Base-by-base conservation (phyloP, 2,329 filamentous ascomycete species). In the Graphiopsis chlorocephala region DNA sequence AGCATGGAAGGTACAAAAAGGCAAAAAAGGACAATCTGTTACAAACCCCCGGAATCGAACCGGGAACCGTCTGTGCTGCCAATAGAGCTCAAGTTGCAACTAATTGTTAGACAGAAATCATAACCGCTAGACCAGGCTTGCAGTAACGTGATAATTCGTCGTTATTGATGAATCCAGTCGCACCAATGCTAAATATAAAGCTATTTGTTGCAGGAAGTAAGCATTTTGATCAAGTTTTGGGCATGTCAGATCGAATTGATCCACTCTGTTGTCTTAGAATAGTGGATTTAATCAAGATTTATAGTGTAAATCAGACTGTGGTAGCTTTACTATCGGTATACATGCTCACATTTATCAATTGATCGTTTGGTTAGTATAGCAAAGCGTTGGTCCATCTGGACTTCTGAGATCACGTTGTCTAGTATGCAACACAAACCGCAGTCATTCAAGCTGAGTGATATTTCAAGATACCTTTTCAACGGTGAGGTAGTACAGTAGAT, bases 131-230 rank as follows among this genome's bases (percentile, higher is more conserved):
- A 45, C 38, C 38, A 45, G 38, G 38, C 38, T 45, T 45, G 38
- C 38, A 4, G n/a, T 45, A 45, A 45, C 38, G 38, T 45, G 38
- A 45, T 45, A 45, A 11, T 3, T 45, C n/a, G 14, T 45, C 38
- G 7, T 45, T 20, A 23, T 45, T 45, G 38, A 45, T 45, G n/a
- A 10, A 12, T 0, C 3, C 2, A 6, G 10, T 0, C 4, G 2
- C 3, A 1, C 0, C 3, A 4, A 0, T 23, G 2, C 10, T 11
- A n/a, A n/a, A n/a, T 45, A 45, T 45, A 20, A 11, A 1, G 1
- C n/a, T 45, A 1, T 0, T 4, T 2, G 1, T 20, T 11, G 1
- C n/a, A 8, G 7, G 17, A 4, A 20, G 2, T 3, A 23, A 20
- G 7, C 0, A 12, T 11, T 20, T 23, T 45, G 38, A 10, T n/a